phyloP scores from a whole-genome alignment of 2,329 filamentous ascomycete species.

The Zymoseptoria crescenta region DNA sequence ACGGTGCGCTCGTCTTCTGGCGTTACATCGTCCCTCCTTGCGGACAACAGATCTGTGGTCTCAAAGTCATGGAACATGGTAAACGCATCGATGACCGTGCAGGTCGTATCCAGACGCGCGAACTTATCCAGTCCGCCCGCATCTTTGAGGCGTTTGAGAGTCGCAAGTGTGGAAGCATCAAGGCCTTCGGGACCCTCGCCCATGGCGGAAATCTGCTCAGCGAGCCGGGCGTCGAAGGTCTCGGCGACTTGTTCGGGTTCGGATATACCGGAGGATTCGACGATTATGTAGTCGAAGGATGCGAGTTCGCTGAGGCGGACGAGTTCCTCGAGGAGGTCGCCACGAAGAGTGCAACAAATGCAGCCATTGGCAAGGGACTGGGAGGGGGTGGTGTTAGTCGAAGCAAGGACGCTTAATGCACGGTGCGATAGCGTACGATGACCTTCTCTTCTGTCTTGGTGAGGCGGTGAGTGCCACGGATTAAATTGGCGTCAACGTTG shows the following conservation, averaged over 20 bases:
- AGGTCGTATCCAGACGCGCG: constrained; percentile 61
- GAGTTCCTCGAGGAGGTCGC: constrained; percentile 62
- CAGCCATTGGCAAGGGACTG: constrained; percentile 45
- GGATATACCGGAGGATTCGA: constrained; percentile 65
- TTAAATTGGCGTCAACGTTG: constrained; percentile 28
- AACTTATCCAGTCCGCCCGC: constrained; percentile 59
- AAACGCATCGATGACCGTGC: constrained; percentile 66
- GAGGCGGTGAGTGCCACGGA: constrained; percentile 25
- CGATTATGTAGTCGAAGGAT: constrained; percentile 62
- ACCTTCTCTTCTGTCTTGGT: constrained; percentile 29
- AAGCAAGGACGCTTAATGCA: not conserved
- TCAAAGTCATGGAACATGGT: constrained; percentile 66
- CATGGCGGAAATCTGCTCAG: constrained; percentile 27
- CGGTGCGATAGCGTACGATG: constrained; percentile 12
- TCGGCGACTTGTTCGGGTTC: constrained; percentile 68
- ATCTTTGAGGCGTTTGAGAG: constrained; percentile 28
- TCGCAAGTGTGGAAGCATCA: constrained; percentile 17
- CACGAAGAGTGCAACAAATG: constrained; percentile 67
- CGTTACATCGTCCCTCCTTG: constrained; percentile 52
- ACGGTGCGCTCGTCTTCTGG: constrained; percentile 65
- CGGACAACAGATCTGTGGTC: constrained; percentile 59
- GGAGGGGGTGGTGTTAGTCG: not conserved
- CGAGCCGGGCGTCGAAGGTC: constrained; percentile 56
- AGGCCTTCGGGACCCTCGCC: constrained; percentile 20
- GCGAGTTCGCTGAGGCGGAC: constrained; percentile 55